Base-by-base conservation (phyloP, 2,329 filamentous ascomycete genomes). In the Colletotrichum sp. region DNA sequence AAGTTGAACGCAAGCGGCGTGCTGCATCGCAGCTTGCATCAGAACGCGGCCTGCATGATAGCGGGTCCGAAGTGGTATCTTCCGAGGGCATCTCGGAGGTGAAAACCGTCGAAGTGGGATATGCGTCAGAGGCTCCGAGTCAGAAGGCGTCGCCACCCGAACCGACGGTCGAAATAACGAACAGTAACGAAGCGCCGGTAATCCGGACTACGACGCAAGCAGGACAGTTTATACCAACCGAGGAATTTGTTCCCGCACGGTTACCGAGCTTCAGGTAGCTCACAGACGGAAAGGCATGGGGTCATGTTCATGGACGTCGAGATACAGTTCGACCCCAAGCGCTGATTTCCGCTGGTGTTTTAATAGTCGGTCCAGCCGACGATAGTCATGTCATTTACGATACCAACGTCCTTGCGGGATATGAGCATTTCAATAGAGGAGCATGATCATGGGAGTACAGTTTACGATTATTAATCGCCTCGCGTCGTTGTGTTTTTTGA, bases 221-320 rank as follows among this genome's bases (percentile, higher is more conserved):
- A 26, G 67, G 30, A 28, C 58, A 62, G 52, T 66, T 55, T 52
- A 77, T 75, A 73, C 56, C 58, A 32, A 76, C 64, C 13, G 78
- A 81, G 24, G 83, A 83, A 3, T 93, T 93, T 78, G 85, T 93
- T 26, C 91, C 91, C 6, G 91, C 91, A 43, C 86, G 91, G 74
- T 81, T 93, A 75, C 91, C 91, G 48, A 86, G 87, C 70, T 91
- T 93, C 83, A 84, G 84, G 77, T 90, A 77, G 58, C 58, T 68
- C 70, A 61, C 68, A 52, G 70, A 76, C 56, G n/a, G 55, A 32
- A 26, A 34, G 28, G 58, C 56, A 70, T 52, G 67, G 67, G 56
- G 36, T 58, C 56, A 52, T 30, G 26, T 26, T 15, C n/a, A 68
- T 65, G 28, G 64, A 73, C 48, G 21, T 34, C 26, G 30, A 58